phyloP scores from a whole-genome alignment of 2,329 filamentous ascomycete species.

The Fusarium austroafricanum region DNA sequence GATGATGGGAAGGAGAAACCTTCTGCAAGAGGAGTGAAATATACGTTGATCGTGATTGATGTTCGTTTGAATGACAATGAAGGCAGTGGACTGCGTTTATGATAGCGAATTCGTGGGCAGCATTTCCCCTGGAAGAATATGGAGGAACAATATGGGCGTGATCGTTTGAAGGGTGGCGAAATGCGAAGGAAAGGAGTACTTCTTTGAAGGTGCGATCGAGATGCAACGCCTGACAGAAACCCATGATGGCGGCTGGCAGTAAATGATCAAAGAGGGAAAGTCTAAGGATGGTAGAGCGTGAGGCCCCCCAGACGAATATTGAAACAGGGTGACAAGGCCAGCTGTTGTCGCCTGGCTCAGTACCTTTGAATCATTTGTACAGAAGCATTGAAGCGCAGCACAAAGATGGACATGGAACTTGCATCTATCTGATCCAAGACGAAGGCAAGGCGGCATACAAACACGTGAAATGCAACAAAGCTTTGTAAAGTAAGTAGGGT shows the following conservation, averaged over 20 bases:
- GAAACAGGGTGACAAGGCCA: background rate
- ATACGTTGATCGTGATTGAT: too few relatives aligned
- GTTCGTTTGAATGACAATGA: background rate
- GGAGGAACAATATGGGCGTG: too few relatives aligned
- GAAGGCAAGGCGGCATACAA: background rate
- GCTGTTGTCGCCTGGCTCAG: too few relatives aligned
- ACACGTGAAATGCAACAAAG: background rate
- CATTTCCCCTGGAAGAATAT: too few relatives aligned
- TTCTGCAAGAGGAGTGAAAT: background rate
- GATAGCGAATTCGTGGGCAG: too few relatives aligned
- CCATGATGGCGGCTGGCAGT: background rate
- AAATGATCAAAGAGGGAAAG: too few relatives aligned
- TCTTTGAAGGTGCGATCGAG: too few relatives aligned
- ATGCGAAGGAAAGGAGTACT: too few relatives aligned
- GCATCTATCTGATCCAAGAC: rapidly evolving
- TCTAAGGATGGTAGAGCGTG: background rate
- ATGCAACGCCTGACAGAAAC: background rate
- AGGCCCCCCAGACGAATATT: background rate
- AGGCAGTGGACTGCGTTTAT: background rate
- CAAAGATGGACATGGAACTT: too few relatives aligned
- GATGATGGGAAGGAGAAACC: background rate
- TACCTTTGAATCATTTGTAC: too few relatives aligned
- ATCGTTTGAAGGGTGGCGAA: too few relatives aligned
- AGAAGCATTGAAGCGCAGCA: too few relatives aligned
- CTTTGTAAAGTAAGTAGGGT: background rate